These are phyloP conservation scores for Chenopodium album DNA, from an alignment of 148 eudicot species.

Conservation along the genomic window DNA sequence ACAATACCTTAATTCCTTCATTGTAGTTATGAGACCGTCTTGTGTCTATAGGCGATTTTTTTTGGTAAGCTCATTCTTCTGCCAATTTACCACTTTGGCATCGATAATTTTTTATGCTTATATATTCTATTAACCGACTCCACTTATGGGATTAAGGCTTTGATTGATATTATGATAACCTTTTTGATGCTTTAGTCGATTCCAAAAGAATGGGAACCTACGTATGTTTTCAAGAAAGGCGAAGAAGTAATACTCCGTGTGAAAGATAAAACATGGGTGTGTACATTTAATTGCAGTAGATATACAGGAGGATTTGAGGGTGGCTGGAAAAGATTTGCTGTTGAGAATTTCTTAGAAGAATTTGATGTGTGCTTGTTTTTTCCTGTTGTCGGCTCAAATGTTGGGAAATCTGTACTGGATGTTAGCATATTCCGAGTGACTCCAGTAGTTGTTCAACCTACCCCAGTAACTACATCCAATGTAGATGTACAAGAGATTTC, in stretches of 20 bases:
- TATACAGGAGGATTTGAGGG: slow-evolving; percentile 15
- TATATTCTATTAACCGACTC: not conserved
- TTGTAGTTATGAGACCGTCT: slow-evolving; percentile 35
- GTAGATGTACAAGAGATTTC: not conserved
- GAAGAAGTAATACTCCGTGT: not conserved
- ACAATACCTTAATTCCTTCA: slow-evolving; percentile 10
- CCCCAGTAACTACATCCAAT: not conserved
- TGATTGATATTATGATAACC: too few species aligned
- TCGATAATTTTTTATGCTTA: too few species aligned
- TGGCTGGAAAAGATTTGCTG: slow-evolving; percentile 9
- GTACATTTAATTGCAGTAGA: not conserved
- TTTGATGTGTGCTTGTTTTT: not conserved
- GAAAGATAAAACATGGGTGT: not conserved
- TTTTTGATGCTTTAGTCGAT: not conserved
- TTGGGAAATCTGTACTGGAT: slow-evolving; percentile 21
- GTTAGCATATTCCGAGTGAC: slow-evolving; percentile 50
- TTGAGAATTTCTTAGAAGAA: not conserved
- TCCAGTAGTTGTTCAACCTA: slow-evolving; percentile 23
- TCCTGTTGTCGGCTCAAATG: not conserved
- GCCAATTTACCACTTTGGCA: too few species aligned
- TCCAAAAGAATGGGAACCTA: too few species aligned
- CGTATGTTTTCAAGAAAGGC: not conserved
- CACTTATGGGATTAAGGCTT: too few species aligned
- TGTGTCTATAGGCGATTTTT: slow-evolving; percentile 37
- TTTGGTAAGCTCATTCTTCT: slow-evolving; percentile 30